A percentile compares a stretch with the other conserved stretches of the same genome.
phyloP scores from a whole-genome alignment of 2,329 filamentous ascomycete genomes.

The Sporothrix phasma region DNA sequence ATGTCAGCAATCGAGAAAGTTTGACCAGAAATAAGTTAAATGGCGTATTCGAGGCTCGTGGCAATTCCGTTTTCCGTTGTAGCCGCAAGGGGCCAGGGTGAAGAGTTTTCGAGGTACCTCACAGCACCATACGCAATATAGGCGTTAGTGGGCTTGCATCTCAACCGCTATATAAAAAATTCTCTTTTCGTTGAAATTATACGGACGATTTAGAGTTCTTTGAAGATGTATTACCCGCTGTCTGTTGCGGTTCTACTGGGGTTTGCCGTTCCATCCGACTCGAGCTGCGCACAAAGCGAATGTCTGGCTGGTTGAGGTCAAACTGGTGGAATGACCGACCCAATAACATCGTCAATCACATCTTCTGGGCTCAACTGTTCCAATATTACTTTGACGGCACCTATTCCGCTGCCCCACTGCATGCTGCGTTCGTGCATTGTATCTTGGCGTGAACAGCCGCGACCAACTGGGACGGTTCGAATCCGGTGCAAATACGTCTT shows the following conservation, averaged over 20 bases:
- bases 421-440: conserved; percentile 68
- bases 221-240: no score
- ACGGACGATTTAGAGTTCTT: not conserved
- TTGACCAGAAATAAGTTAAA: not conserved
- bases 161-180: not conserved
- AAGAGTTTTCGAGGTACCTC: no score
- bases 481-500: conserved; percentile 88
- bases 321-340: conserved; percentile 44
- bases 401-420: conserved; percentile 79
- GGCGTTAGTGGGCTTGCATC: conserved; percentile 10
- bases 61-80: no score
- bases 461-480: conserved; percentile 49
- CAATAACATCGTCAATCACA: conserved; percentile 55
- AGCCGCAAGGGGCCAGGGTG: no score
- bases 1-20: no score
- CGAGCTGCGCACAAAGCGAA: not conserved
- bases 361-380: conserved; percentile 51
- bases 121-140: not conserved
- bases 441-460: not conserved
- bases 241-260: not conserved
- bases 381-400: conserved; percentile 57
- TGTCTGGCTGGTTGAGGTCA: conserved; percentile 24
- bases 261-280: not conserved
- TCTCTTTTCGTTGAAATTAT: not conserved
- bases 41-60: no score